A percentile compares a stretch with the other conserved stretches of the same genome.
Evolutionary conservation across 148 eudicot species (phyloP).

Genomic region (Rhododendron ovatum): DNA sequence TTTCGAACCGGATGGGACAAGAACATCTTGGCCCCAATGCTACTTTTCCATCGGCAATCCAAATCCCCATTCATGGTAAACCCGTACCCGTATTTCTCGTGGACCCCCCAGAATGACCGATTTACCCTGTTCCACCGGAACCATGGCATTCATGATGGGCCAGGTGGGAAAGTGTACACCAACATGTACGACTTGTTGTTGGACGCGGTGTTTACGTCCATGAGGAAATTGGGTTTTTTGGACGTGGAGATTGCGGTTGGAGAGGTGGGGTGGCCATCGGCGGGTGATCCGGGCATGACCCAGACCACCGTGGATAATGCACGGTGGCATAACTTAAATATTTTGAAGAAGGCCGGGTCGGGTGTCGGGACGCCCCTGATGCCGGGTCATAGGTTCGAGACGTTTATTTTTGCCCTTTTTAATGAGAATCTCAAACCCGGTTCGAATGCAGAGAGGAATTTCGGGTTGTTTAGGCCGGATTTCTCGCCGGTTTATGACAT

Average conservation of each 20-base stretch:
- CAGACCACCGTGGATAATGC: slow-evolving; percentile 54
- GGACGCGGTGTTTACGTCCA: slow-evolving; percentile 61
- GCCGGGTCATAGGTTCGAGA: slow-evolving; percentile 71
- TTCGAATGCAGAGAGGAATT: slow-evolving; percentile 62
- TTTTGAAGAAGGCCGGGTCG: slow-evolving; percentile 36
- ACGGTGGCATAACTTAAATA: slow-evolving; percentile 15
- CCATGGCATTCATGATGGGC: slow-evolving; percentile 36
- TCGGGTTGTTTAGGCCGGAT: slow-evolving; percentile 72
- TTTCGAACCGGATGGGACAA: slow-evolving; percentile 71
- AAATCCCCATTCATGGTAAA: slow-evolving; percentile 71
- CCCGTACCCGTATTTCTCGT: slow-evolving; percentile 83
- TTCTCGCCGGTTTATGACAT: slow-evolving; percentile 64
- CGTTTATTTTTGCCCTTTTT: slow-evolving; percentile 59
- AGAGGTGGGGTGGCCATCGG: slow-evolving; percentile 88
- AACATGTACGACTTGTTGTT: slow-evolving; percentile 64
- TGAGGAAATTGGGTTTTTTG: slow-evolving; percentile 52
- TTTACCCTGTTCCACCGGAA: slow-evolving; percentile 40
- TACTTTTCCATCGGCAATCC: slow-evolving; percentile 57
- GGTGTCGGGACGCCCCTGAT: slow-evolving; percentile 78
- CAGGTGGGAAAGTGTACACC: slow-evolving; percentile 37
- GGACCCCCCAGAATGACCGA: slow-evolving; percentile 24
- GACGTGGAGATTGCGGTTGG: slow-evolving; percentile 74
- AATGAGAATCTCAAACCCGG: slow-evolving; percentile 71
- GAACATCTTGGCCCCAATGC: slow-evolving; percentile 54
- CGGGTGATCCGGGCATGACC: slow-evolving; percentile 46